Conservation (phyloP, 2,329 filamentous ascomycete species). For the Phaeosphaeria sp. region DNA sequence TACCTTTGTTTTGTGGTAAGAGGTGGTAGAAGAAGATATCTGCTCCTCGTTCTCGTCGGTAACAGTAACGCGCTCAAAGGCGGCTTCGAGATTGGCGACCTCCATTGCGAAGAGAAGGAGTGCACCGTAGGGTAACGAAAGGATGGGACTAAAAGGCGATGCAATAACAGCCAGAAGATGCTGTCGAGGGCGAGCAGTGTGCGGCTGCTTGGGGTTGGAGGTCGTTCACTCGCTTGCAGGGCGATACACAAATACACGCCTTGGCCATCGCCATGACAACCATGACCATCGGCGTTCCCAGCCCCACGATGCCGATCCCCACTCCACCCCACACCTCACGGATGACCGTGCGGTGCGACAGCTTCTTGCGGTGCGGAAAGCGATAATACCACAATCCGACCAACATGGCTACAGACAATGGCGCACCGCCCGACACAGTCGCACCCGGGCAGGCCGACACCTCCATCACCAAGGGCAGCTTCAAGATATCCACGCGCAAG, state of each 20-base stretch:
- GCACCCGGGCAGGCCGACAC: constrained; percentile 43
- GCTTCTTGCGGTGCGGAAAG: background rate
- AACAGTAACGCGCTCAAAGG: constrained; percentile 88
- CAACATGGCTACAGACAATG: constrained; percentile 37
- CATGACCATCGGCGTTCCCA: constrained; percentile 9
- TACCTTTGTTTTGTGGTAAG: constrained; percentile 80
- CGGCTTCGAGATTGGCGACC: constrained; percentile 78
- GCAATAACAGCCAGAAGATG: constrained; percentile 9
- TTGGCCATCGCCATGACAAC: constrained; percentile 18
- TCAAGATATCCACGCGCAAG: constrained; percentile 82
- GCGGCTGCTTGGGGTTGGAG: background rate
- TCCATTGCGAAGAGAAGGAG: constrained; percentile 61
- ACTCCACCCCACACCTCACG: background rate
- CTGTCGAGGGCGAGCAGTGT: constrained; percentile 4
- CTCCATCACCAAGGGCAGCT: constrained; percentile 56
- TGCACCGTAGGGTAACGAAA: constrained; percentile 6
- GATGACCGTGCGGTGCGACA: background rate
- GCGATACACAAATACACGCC: constrained; percentile 22
- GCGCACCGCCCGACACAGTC: constrained; percentile 40
- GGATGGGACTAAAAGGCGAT: background rate
- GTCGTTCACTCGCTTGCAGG: constrained; percentile 5
- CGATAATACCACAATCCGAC: constrained; percentile 5
- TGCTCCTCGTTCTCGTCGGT: constrained; percentile 81
- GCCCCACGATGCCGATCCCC: background rate
- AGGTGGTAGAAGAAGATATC: constrained; percentile 58